Evolutionary conservation across 352 stramenopile genomes (phyloP), one percentile per base, ranked within the genome.

Genomic region (Phytophthora cactorum): DNA sequence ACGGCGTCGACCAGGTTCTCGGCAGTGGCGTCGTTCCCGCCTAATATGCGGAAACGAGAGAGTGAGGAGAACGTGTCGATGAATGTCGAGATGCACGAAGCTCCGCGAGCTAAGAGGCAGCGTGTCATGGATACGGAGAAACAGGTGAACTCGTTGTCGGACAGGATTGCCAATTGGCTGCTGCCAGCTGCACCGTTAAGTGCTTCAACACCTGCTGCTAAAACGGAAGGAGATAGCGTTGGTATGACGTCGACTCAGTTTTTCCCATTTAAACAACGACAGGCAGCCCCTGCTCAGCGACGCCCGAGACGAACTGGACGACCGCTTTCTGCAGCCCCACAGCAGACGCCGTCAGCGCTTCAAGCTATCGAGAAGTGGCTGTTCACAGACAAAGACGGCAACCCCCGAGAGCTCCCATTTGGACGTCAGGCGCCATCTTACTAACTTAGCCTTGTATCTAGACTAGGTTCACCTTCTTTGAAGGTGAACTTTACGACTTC

Each of bases 81-180:
- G 38, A 70, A 73, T 27, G 45, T 71, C 14, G 70, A 73, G 22
- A 59, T 68, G 46, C 55, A 65, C 14, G 70, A 74, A 28, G 43
- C 74, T 36, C 66, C 64, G 7, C 61, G 72, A 8, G 54, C 59
- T 14, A 89, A 91, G 55, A 71, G 80, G 7, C 80, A 88, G 43
- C 77, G 79, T 5, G 71, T 82, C 1, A 25, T 66, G 32, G 68
- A 67, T 28, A 46, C 61, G 1, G 78, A 80, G 53, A 77, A 73
- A 36, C 68, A 78, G 22, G 66, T 66, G 15, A 75, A 73, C 32
- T 91, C 74, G 52, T 59, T 91, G 4, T 79, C 78, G 15, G 69
- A 82, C 66, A 71, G 77, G 1, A 72, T 91, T 15, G 70, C 78
- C 4, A 88, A 86, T 70, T 91, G 82, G 82, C 59, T 91, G 66